Percentiles rank a stretch among this genome's conserved stretches.
These are phyloP conservation scores for Geoglossum glabrum DNA, from an alignment of 495 filamentous ascomycete genomes.

Conservation along the genomic window DNA sequence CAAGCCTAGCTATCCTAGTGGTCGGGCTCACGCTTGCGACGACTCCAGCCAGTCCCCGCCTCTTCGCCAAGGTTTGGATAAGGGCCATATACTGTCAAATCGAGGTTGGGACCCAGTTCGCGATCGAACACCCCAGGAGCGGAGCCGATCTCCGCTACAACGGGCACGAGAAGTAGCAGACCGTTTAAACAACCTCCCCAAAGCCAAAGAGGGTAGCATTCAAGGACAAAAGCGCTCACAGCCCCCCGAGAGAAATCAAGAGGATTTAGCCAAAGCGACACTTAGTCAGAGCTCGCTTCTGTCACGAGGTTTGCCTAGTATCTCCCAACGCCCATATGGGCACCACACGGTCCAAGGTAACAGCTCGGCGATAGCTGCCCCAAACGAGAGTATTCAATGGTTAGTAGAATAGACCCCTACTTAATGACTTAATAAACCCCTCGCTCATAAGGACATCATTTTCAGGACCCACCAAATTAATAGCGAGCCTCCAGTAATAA, in stretches of 20 bases:
- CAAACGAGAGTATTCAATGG: not conserved
- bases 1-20: not conserved
- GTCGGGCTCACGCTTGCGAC: not conserved
- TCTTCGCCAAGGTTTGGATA: not conserved
- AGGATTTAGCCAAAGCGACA: not conserved
- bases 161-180: not conserved
- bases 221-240: not conserved
- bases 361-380: not conserved
- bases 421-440: not conserved
- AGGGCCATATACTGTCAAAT: not conserved
- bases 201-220: not conserved
- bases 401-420: not conserved
- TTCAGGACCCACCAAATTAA: not conserved
- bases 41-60: not conserved
- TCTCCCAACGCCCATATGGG: not conserved
- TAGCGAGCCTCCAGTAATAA: not conserved
- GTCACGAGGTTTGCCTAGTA: not conserved
- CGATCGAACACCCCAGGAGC: not conserved
- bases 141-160: not conserved
- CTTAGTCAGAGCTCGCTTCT: not conserved
- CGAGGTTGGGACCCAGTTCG: not conserved
- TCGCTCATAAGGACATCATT: not conserved
- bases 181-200: not conserved
- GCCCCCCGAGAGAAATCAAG: not conserved
- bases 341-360: not conserved